phyloP scores from a whole-genome alignment of 495 filamentous ascomycete species.

The Lasiosphaeris hirsuta region DNA sequence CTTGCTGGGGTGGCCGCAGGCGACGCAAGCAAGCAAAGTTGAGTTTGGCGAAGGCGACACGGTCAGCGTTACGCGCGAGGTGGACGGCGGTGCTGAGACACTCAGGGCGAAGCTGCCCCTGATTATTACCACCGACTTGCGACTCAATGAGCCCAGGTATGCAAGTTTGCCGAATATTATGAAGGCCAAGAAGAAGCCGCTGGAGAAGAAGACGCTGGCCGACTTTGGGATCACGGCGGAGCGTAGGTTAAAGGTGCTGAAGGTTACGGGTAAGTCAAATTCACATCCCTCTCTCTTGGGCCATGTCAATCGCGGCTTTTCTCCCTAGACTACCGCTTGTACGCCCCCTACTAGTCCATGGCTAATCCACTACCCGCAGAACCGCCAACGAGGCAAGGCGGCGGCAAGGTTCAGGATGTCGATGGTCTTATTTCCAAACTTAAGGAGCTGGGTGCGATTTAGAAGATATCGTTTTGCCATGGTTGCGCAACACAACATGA shows the following conservation, averaged over 20 bases:
- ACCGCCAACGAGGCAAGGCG: slow-evolving; percentile 83
- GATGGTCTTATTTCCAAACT: slow-evolving; percentile 86
- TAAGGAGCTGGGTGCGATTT: slow-evolving; percentile 93
- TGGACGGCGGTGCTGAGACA: slow-evolving; percentile 94
- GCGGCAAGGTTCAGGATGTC: slow-evolving; percentile 95
- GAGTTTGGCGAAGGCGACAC: slow-evolving; percentile 58
- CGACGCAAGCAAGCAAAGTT: slow-evolving; percentile 85
- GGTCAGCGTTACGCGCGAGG: slow-evolving; percentile 79
- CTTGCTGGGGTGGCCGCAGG: slow-evolving; percentile 86
- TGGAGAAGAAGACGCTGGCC: slow-evolving; percentile 82
- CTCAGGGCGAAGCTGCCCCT: slow-evolving; percentile 77
- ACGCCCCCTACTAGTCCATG: not conserved
- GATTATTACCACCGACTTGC: slow-evolving; percentile 91
- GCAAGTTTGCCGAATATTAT: slow-evolving; percentile 97
- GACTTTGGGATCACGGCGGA: slow-evolving; percentile 75
- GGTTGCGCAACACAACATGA: no score
- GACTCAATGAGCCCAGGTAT: slow-evolving; percentile 93
- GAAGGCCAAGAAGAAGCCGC: slow-evolving; percentile 99
- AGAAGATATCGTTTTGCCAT: slow-evolving; percentile 24
- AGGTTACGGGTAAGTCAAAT: slow-evolving; percentile 67
- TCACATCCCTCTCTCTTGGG: not conserved
- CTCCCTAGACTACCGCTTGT: not conserved
- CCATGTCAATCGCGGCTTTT: not conserved
- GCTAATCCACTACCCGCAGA: slow-evolving; percentile 46
- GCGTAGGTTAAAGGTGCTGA: slow-evolving; percentile 79